Conservation (phyloP, 2,329 filamentous ascomycete species). For the Cercospora citrullina region DNA sequence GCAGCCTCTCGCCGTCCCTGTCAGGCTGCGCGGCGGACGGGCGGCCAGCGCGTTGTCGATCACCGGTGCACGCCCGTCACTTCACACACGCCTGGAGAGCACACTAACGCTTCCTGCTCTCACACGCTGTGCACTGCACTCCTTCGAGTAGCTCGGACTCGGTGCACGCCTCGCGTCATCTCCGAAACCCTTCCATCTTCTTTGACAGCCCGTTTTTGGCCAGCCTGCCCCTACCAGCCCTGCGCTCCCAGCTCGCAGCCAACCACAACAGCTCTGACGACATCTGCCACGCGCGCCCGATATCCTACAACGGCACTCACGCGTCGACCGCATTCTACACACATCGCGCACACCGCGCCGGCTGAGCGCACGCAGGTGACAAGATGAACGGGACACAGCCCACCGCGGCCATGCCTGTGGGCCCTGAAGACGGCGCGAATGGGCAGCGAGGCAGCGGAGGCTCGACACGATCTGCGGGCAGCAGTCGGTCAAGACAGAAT, state of each 20-base stretch:
- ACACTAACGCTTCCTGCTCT: neutral
- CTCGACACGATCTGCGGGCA: slow-evolving; percentile 29
- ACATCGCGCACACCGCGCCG: neutral
- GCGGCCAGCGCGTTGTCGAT: neutral
- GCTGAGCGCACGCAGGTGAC: slow-evolving; percentile 4
- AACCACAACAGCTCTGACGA: neutral
- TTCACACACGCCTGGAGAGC: neutral
- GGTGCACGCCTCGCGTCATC: neutral
- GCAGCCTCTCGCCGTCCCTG: neutral
- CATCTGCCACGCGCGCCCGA: neutral
- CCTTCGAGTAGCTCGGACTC: neutral
- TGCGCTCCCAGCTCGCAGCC: neutral
- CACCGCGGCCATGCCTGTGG: slow-evolving; percentile 23
- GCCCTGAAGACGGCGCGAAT: slow-evolving; percentile 22
- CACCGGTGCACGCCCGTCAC: neutral
- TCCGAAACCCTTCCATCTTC: neutral
- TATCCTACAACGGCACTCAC: neutral
- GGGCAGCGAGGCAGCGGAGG: slow-evolving; percentile 33
- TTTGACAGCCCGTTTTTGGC: neutral
- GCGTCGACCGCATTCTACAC: neutral
- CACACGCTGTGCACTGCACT: neutral
- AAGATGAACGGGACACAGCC: slow-evolving; percentile 25
- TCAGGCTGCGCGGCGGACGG: neutral
- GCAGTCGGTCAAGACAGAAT: slow-evolving; percentile 31
- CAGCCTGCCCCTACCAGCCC: neutral